Evolutionary conservation across 1,139 yeast genomes (phyloP).

Genomic region (Candida buenavistaensis): DNA sequence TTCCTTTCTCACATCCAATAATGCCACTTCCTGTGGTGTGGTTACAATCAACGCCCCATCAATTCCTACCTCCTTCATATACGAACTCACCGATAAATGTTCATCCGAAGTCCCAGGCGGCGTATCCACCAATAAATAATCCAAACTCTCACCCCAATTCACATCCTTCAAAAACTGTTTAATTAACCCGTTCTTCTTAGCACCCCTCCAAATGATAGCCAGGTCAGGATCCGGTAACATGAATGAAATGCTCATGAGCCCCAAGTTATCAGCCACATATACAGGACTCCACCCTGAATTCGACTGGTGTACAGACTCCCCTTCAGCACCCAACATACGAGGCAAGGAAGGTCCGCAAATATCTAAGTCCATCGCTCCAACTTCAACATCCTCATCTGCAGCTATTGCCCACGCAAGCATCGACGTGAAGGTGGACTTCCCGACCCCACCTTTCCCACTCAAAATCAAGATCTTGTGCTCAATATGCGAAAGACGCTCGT

Average conservation of each 20-base stretch:
- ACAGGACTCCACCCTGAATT: conserved; percentile 97
- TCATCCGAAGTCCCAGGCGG: conserved; percentile 99
- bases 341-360: conserved; percentile 98
- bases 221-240: conserved; percentile 93
- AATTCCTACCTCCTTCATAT: conserved; percentile 84
- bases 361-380: conserved; percentile 96
- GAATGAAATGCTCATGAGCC: conserved; percentile 93
- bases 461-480: conserved; percentile 82
- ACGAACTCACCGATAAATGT: conserved; percentile 85
- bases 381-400: conserved; percentile 80
- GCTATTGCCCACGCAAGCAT: conserved; percentile 97
- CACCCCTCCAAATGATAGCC: conserved; percentile 97
- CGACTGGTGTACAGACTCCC: conserved; percentile 85
- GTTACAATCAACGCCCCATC: conserved; percentile 96
- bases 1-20: conserved; percentile 92
- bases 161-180: conserved; percentile 94
- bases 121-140: conserved; percentile 88
- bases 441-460: conserved; percentile 98
- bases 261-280: conserved; percentile 90
- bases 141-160: conserved; percentile 87
- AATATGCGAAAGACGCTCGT: conserved; percentile 62
- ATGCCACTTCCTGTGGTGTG: conserved; percentile 96
- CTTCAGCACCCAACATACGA: conserved; percentile 88
- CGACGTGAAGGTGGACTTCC: conserved; percentile 92
- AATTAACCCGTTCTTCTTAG: conserved; percentile 88